Evolutionary conservation across 164 flowering plant genomes (phyloP).

Genomic region (Stephania cephalantha): DNA sequence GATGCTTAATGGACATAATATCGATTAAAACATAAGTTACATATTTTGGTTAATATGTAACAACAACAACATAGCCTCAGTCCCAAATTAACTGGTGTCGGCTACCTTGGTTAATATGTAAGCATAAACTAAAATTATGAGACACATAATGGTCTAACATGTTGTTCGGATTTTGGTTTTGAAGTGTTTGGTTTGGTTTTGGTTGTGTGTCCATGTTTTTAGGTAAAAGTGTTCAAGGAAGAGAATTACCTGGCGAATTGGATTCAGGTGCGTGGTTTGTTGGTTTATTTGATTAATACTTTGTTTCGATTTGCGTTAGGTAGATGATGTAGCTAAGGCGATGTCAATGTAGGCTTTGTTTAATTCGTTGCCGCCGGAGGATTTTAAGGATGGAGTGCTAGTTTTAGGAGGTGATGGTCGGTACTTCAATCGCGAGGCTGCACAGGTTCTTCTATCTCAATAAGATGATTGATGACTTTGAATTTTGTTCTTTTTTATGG

Average conservation of each 20-base stretch:
- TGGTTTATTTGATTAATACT: neutral
- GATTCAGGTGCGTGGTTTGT: conserved; percentile 68
- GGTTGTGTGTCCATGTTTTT: neutral
- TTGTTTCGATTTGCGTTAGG: neutral
- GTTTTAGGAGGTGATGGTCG: conserved; percentile 99
- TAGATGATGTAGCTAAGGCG: neutral
- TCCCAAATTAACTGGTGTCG: no score
- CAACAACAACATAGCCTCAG: no score
- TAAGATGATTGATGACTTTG: neutral
- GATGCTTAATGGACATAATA: no score
- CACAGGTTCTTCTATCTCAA: conserved; percentile 52
- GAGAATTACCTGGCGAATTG: conserved; percentile 93
- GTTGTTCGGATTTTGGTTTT: neutral
- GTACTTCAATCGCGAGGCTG: conserved; percentile 83
- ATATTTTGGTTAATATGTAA: no score
- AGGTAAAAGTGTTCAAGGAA: conserved; percentile 93
- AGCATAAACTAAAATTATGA: no score
- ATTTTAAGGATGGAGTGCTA: conserved; percentile 69
- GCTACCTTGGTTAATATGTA: no score
- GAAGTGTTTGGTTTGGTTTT: neutral
- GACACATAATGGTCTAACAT: no score
- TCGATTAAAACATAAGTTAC: no score
- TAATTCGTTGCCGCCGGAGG: conserved; percentile 84
- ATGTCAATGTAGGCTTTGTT: conserved; percentile 57
- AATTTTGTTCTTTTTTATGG: neutral